phyloP scores from a whole-genome alignment of 2,329 filamentous ascomycete genomes.

The Leptographium radiaticola region DNA sequence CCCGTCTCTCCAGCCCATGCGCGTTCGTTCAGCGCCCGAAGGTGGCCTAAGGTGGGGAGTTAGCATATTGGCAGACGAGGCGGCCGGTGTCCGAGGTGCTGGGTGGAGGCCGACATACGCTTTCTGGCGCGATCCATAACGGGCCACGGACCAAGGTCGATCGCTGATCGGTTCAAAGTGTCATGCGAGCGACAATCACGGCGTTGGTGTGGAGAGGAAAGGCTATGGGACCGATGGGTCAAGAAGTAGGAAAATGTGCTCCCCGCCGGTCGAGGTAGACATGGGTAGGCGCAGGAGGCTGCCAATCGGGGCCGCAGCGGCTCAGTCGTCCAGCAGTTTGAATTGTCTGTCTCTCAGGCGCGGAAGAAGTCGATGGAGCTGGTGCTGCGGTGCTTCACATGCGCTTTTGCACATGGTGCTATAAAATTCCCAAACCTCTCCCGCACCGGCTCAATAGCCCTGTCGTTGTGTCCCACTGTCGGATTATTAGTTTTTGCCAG shows the following conservation, averaged over 20 bases:
- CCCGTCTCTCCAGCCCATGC: constrained; percentile 85
- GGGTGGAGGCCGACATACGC: constrained; percentile 29
- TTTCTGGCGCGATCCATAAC: constrained; percentile 53
- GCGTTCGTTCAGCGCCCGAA: constrained; percentile 75
- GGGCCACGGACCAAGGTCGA: constrained; percentile 19
- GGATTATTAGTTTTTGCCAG: constrained; percentile 10
- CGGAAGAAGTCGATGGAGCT: not conserved
- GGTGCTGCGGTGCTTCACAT: not conserved
- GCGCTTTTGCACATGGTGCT: not conserved
- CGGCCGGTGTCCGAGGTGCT: not conserved
- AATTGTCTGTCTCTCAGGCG: not conserved
- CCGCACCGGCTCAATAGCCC: not conserved
- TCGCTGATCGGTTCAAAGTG: not conserved
- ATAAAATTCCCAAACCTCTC: not conserved
- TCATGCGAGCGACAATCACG: constrained; percentile 9
- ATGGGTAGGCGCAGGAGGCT: constrained; percentile 21
- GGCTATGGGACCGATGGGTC: constrained; percentile 30
- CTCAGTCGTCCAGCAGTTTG: not conserved
- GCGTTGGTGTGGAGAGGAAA: constrained; percentile 1
- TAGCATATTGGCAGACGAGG: not conserved
- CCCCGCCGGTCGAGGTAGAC: constrained; percentile 28
- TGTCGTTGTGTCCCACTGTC: constrained; percentile 2
- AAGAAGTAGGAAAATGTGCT: constrained; percentile 27
- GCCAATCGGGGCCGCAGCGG: constrained; percentile 4
- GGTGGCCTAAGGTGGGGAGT: constrained; percentile 49